A percentile compares a stretch with the other conserved stretches of the same genome.
Evolutionary conservation across 2,329 filamentous ascomycete genomes (phyloP).

Genomic region (Aspergillus arachidicola): DNA sequence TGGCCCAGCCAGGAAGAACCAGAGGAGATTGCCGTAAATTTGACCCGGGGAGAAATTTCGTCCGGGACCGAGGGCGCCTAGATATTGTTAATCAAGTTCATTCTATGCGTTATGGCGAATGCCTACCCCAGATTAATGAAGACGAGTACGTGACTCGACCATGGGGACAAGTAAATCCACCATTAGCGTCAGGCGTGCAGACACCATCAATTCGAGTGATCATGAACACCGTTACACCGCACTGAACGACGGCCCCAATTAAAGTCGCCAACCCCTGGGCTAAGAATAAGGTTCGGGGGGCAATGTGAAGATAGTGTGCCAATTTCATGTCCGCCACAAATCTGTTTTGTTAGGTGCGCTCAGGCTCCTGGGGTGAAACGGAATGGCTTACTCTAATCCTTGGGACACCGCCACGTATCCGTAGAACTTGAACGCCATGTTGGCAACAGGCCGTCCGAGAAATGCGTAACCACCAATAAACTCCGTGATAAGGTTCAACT

Average conservation of each 20-base stretch:
- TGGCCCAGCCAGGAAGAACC: conserved; percentile 71
- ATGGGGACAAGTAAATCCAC: conserved; percentile 62
- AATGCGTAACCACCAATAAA: conserved; percentile 54
- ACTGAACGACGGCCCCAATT: conserved; percentile 52
- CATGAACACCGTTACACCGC: conserved; percentile 54
- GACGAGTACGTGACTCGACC: conserved; percentile 67
- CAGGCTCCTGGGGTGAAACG: background rate
- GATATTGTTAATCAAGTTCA: background rate
- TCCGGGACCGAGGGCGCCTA: conserved; percentile 64
- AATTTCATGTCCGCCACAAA: conserved; percentile 69
- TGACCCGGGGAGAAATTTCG: conserved; percentile 67
- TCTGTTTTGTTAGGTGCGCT: conserved; percentile 37
- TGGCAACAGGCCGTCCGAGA: conserved; percentile 50
- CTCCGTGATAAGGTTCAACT: conserved; percentile 51
- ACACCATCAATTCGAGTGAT: conserved; percentile 50
- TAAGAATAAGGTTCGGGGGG: conserved; percentile 54
- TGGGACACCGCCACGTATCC: conserved; percentile 69
- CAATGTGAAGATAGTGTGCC: conserved; percentile 52
- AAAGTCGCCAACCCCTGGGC: conserved; percentile 56
- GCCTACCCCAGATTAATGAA: conserved; percentile 68
- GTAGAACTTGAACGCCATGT: conserved; percentile 72
- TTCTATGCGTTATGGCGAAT: background rate
- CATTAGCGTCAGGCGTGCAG: conserved; percentile 59
- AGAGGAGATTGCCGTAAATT: conserved; percentile 66
- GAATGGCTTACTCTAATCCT: conserved; percentile 50